phyloP scores from a whole-genome alignment of 352 stramenopile genomes.

The Achlya hypogyna region DNA sequence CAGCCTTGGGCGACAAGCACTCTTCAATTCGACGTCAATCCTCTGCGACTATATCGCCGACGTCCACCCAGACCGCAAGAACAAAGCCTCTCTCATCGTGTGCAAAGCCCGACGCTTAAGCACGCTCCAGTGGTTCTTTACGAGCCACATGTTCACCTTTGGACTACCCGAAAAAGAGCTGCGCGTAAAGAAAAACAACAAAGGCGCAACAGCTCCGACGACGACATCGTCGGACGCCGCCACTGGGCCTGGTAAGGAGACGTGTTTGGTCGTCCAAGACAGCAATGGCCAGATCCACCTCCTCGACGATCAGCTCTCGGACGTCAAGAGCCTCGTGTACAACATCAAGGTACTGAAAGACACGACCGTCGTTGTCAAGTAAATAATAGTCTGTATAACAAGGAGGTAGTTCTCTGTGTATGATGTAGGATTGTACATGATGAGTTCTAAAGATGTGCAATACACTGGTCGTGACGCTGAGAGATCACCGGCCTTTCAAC shows the following conservation, averaged over 20 bases:
- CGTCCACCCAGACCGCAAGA: not conserved
- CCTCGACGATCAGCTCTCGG: conserved; percentile 9
- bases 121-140: conserved; percentile 20
- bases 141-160: conserved; percentile 18
- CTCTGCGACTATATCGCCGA: conserved; percentile 9
- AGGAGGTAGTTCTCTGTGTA: too few species aligned
- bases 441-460: not conserved
- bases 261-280: not conserved
- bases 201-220: not conserved
- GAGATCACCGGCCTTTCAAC: not conserved
- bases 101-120: conserved; percentile 4
- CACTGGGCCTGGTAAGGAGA: not conserved
- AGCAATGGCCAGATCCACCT: conserved; percentile 12
- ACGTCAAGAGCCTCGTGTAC: conserved; percentile 15
- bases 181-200: not conserved
- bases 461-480: not conserved
- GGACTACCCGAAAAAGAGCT: conserved; percentile 16
- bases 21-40: conserved; percentile 18
- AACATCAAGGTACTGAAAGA: conserved; percentile 18
- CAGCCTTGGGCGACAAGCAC: not conserved
- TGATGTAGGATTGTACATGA: not conserved
- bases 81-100: not conserved
- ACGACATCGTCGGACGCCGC: not conserved
- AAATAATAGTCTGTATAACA: not conserved
- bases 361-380: not conserved